phyloP scores from a whole-genome alignment of 2,329 filamentous ascomycete genomes.

The Pseudogymnoascus sp. region DNA sequence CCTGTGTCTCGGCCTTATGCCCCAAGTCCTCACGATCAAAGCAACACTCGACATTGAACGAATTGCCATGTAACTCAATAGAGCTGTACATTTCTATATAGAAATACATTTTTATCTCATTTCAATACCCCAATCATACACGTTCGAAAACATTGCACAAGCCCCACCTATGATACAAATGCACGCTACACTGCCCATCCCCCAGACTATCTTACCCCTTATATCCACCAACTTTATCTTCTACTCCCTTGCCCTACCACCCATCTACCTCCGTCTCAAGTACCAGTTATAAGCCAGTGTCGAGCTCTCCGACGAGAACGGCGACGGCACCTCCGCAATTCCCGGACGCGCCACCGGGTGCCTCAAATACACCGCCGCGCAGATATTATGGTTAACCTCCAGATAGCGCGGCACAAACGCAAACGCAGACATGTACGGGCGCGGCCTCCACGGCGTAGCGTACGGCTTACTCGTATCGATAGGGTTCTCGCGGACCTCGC shows the following conservation, averaged over 20 bases:
- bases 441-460: constrained; percentile 80
- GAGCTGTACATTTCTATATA: constrained; percentile 6
- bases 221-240: not conserved
- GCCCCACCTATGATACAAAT: constrained; percentile 8
- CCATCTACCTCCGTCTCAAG: constrained; percentile 39
- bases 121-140: constrained; percentile 6
- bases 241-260: not conserved
- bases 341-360: constrained; percentile 87
- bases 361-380: constrained; percentile 86
- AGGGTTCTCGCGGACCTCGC: constrained; percentile 59
- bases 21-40: not conserved
- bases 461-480: constrained; percentile 75
- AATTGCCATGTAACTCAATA: not conserved
- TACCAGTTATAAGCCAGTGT: constrained; percentile 94
- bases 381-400: constrained; percentile 96
- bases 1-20: not conserved
- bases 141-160: constrained; percentile 8
- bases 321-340: constrained; percentile 73
- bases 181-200: constrained; percentile 1
- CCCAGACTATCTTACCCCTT: constrained; percentile 1
- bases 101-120: constrained; percentile 8
- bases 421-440: constrained; percentile 82
- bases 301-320: constrained; percentile 62
- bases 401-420: constrained; percentile 92
- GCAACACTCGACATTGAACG: not conserved